Evolutionary conservation across 2,329 filamentous ascomycete genomes (phyloP), one percentile per base, ranked within the genome.

Genomic region (Scedosporium apiospermum): DNA sequence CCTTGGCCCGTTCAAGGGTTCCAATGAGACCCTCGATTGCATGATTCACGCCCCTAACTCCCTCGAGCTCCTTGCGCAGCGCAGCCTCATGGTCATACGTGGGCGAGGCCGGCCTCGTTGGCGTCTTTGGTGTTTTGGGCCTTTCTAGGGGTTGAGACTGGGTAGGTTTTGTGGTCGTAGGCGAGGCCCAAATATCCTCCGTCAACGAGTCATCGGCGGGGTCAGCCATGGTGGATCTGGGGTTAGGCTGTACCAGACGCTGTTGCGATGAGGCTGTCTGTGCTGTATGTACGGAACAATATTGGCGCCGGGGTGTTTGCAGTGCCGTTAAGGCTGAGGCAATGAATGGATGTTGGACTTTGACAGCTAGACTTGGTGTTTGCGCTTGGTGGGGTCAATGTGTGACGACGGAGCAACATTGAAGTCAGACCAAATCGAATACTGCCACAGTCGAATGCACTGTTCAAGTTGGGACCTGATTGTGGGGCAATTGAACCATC

Each of bases 1-100:
- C 83, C 69, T 86, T 88, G 26, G 89, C 87, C 65, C 85, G 85
- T 67, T 89, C 84, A 23, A 95, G 77, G 53, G 88, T 90, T 38
- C 82, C 81, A 27, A 92, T 82, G 30, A 93, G 85, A 23, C 84
- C 85, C 72, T 97, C 91, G 64, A 99, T 90, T 49, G 92, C 88
- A 68, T 87, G 83, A 75, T 99, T 99, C 71, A 98, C 90, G 68
- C 88, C 88, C 64, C 88, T 86, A 38, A 99, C 87, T 58, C 88
- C 89, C 65, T 92, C 87, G 30, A 98, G 78, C 75, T 99, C 95
- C 62, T 83, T 86, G 16, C 84, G 87, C 68, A 99, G 78, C 14
- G 85, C 83, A 2, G 85, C 85, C 65, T 96, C 91, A 57, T 74
- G 77, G 61, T 77, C 75, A 65, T 71, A 74, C 57, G 61, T 70